These are phyloP conservation scores for Magnaporthiopsis incrustans DNA, from an alignment of 2,329 filamentous ascomycete species.

Conservation along the genomic window DNA sequence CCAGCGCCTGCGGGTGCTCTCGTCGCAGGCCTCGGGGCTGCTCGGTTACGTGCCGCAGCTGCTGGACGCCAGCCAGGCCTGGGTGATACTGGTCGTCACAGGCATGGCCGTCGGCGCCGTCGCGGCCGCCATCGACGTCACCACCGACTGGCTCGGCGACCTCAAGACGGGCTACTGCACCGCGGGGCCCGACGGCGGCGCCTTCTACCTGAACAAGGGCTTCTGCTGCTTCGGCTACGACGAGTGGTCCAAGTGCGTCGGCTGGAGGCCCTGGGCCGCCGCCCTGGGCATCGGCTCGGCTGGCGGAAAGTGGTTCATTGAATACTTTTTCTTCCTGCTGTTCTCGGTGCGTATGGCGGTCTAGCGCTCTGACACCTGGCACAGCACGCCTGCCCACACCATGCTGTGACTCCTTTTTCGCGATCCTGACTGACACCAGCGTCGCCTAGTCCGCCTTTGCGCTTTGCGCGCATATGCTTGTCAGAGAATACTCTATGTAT, in stretches of 20 bases:
- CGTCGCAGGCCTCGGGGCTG: conserved; percentile 60
- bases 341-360: conserved; percentile 57
- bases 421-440: background rate
- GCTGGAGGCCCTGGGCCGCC: conserved; percentile 80
- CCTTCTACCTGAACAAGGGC: conserved; percentile 81
- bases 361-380: background rate
- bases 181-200: conserved; percentile 66
- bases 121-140: conserved; percentile 83
- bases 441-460: conserved; percentile 64
- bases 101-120: conserved; percentile 77
- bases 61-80: conserved; percentile 81
- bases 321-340: conserved; percentile 80
- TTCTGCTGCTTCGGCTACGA: conserved; percentile 95
- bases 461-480: conserved; percentile 66
- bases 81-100: conserved; percentile 79
- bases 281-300: conserved; percentile 59
- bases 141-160: conserved; percentile 88
- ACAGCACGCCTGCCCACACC: background rate
- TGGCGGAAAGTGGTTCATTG: conserved; percentile 70
- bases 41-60: conserved; percentile 65
- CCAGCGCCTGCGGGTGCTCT: conserved; percentile 72
- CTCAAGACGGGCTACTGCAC: conserved; percentile 85
- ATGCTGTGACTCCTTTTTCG: conserved; percentile 12
- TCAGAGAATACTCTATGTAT: conserved; percentile 76
- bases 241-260: conserved; percentile 69